Evolutionary conservation across 257 asterid genomes (phyloP).

Genomic region (Voacanga thouarsii): DNA sequence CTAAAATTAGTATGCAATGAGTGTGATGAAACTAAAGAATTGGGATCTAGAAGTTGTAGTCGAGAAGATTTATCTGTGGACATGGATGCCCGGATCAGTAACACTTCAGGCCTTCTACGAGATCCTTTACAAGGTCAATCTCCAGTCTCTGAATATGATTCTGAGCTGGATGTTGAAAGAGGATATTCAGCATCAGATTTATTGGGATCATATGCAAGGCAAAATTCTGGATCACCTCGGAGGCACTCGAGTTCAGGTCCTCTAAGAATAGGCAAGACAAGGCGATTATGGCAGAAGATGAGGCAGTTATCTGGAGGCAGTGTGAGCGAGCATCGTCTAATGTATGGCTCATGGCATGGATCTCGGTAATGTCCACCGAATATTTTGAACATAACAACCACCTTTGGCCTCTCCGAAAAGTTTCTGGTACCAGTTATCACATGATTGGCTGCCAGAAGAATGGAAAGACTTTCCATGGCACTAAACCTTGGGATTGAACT

Average conservation of each 20-base stretch:
- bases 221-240: constrained; percentile 51
- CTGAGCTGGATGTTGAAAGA: constrained; percentile 59
- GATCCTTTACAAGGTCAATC: constrained; percentile 41
- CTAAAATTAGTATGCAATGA: constrained; percentile 70
- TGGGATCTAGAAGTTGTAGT: constrained; percentile 43
- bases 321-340: constrained; percentile 66
- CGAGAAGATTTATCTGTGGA: constrained; percentile 43
- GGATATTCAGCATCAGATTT: constrained; percentile 68
- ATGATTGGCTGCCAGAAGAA: neutral
- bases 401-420: neutral
- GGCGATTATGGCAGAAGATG: constrained; percentile 61
- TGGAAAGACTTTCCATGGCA: neutral
- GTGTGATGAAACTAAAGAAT: constrained; percentile 46
- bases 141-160: constrained; percentile 44
- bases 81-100: constrained; percentile 32
- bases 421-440: neutral
- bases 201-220: constrained; percentile 41
- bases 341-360: constrained; percentile 55
- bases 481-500: neutral
- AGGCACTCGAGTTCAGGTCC: constrained; percentile 82
- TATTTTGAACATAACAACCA: neutral
- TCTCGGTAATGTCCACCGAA: constrained; percentile 29
- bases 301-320: constrained; percentile 58
- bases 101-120: constrained; percentile 24
- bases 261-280: constrained; percentile 40